Conservation (phyloP, 2,329 filamentous ascomycete genomes). For the Monilinia aucupariae region DNA sequence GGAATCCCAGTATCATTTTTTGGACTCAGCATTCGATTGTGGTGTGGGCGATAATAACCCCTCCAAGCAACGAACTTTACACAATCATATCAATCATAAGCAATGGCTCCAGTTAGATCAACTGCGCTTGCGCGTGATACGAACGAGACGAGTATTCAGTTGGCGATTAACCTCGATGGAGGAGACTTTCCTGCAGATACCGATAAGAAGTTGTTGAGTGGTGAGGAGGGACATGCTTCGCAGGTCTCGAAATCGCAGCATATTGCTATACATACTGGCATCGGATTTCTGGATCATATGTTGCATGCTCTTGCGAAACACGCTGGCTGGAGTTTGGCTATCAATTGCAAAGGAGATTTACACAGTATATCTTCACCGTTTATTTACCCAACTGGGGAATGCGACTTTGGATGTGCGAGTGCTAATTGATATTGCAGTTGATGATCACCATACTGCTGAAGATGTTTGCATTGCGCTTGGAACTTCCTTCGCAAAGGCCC, state of each 20-base stretch:
- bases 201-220: constrained; percentile 49
- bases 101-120: constrained; percentile 47
- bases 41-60: neutral
- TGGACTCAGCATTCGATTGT: neutral
- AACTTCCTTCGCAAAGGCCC: constrained; percentile 72
- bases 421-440: constrained; percentile 53
- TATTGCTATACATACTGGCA: constrained; percentile 85
- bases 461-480: constrained; percentile 91
- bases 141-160: constrained; percentile 95
- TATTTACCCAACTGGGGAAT: neutral
- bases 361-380: constrained; percentile 59
- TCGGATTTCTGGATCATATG: constrained; percentile 99
- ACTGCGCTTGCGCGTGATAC: constrained; percentile 81
- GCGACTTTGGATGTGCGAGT: constrained; percentile 1
- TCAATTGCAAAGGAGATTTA: constrained; percentile 81
- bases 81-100: neutral
- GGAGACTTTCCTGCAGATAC: constrained; percentile 66
- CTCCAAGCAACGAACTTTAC: neutral
- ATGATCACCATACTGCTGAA: constrained; percentile 98
- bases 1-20: constrained; percentile 12
- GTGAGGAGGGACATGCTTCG: constrained; percentile 64
- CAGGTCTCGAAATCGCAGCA: constrained; percentile 80
- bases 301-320: constrained; percentile 95
- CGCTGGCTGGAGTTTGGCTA: constrained; percentile 81
- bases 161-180: constrained; percentile 90